These are phyloP conservation scores for Nyssa sinensis DNA, from an alignment of 148 eudicot genomes.

Conservation along the genomic window DNA sequence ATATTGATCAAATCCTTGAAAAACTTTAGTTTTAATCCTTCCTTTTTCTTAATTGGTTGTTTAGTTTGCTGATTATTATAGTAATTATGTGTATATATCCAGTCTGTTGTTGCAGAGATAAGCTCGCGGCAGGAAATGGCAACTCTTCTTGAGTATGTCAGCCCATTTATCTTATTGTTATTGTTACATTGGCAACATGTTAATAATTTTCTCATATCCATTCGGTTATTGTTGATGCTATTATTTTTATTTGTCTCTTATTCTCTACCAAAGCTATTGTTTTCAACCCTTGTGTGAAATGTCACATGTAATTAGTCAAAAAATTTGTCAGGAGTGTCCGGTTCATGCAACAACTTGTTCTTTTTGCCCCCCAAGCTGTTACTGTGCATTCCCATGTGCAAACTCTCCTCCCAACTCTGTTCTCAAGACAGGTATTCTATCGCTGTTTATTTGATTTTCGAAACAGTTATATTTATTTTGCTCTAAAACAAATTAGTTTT, in stretches of 20 bases:
- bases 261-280: background rate
- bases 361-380: slow-evolving; percentile 97
- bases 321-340: slow-evolving; percentile 66
- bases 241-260: background rate
- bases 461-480: background rate
- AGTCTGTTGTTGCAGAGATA: slow-evolving; percentile 96
- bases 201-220: background rate
- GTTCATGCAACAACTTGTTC: slow-evolving; percentile 94
- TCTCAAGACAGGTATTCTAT: slow-evolving; percentile 83
- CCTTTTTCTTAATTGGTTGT: background rate
- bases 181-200: background rate
- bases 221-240: slow-evolving; percentile 9
- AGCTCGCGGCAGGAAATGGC: slow-evolving; percentile 88
- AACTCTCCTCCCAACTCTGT: slow-evolving; percentile 88
- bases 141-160: slow-evolving; percentile 84
- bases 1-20: background rate
- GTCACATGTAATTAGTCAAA: background rate
- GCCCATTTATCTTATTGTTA: slow-evolving; percentile 15
- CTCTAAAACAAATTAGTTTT: slow-evolving; percentile 14
- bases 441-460: background rate
- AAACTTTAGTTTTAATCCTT: background rate
- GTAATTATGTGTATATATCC: slow-evolving; percentile 29
- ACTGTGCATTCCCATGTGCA: slow-evolving; percentile 88
- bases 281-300: background rate
- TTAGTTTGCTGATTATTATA: slow-evolving; percentile 12